Evolutionary conservation across 1,139 yeast species (phyloP).

Genomic region (Candida dubliniensis): DNA sequence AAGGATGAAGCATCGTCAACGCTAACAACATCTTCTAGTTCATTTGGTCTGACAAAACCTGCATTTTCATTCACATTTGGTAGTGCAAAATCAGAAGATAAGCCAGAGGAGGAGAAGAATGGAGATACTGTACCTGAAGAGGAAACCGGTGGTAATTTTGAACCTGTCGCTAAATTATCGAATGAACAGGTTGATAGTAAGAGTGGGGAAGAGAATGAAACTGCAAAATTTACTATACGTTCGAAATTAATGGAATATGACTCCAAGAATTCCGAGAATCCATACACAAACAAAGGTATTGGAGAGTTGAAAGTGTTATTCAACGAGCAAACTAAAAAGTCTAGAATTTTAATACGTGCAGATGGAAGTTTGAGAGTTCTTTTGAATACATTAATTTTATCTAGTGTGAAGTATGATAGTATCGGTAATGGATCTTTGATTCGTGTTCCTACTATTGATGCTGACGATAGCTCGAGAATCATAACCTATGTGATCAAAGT

Average conservation of each 20-base stretch:
- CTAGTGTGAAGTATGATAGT: conserved; percentile 53
- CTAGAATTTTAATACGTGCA: conserved; percentile 77
- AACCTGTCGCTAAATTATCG: conserved; percentile 46
- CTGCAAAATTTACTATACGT: conserved; percentile 59
- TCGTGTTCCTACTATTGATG: conserved; percentile 56
- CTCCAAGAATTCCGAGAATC: conserved; percentile 45
- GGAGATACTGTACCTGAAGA: conserved; percentile 26
- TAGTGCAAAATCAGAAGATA: background rate
- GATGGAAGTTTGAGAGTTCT: conserved; percentile 87
- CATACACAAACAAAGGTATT: conserved; percentile 66
- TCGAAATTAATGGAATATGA: conserved; percentile 70
- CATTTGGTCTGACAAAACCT: background rate
- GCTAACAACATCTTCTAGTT: background rate
- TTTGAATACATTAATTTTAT: conserved; percentile 58
- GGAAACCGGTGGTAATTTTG: conserved; percentile 46
- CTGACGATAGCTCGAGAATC: conserved; percentile 30
- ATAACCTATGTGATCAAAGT: conserved; percentile 71
- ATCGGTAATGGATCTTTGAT: conserved; percentile 62
- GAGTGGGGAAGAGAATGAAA: conserved; percentile 90
- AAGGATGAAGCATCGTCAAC: background rate
- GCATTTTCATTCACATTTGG: background rate
- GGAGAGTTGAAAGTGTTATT: conserved; percentile 79
- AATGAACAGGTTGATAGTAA: conserved; percentile 45
- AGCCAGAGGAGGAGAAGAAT: background rate
- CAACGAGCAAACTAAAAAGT: conserved; percentile 55